These are phyloP conservation scores for Eragrostis tef DNA, from an alignment of 202 grass and related monocot species.

Conservation along the genomic window DNA sequence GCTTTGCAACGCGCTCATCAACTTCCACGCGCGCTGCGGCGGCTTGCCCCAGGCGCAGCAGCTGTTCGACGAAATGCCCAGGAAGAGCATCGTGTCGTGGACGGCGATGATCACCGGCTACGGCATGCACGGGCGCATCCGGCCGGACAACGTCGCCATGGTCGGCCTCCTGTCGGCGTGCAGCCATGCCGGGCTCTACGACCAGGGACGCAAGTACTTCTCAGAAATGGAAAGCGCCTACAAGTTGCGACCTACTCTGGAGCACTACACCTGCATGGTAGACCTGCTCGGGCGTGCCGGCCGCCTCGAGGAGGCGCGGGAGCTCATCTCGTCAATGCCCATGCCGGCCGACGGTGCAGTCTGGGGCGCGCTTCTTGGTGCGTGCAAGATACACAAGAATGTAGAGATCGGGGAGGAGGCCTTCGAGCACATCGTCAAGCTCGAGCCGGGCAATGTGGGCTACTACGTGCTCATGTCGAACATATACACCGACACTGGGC, in stretches of 20 bases:
- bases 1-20: constrained; percentile 70
- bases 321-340: constrained; percentile 63
- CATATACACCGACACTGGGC: constrained; percentile 59
- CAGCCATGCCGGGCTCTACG: constrained; percentile 62
- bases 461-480: constrained; percentile 78
- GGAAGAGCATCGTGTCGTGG: constrained; percentile 68
- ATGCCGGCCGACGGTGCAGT: constrained; percentile 61
- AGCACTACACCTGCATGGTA: constrained; percentile 77
- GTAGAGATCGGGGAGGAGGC: constrained; percentile 54
- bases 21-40: constrained; percentile 66
- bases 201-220: constrained; percentile 64
- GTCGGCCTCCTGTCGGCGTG: constrained; percentile 67
- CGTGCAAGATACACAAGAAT: constrained; percentile 78
- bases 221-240: constrained; percentile 49
- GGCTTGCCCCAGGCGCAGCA: constrained; percentile 47
- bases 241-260: constrained; percentile 41
- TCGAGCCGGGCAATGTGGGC: constrained; percentile 63
- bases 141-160: constrained; percentile 55
- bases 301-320: constrained; percentile 52
- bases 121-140: constrained; percentile 67
- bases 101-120: constrained; percentile 64
- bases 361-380: constrained; percentile 76
- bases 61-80: constrained; percentile 65
- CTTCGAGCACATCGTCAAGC: constrained; percentile 55
- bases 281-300: constrained; percentile 72